Base-by-base conservation (phyloP, 73 alveolate species). In the Stentor roeselii region DNA sequence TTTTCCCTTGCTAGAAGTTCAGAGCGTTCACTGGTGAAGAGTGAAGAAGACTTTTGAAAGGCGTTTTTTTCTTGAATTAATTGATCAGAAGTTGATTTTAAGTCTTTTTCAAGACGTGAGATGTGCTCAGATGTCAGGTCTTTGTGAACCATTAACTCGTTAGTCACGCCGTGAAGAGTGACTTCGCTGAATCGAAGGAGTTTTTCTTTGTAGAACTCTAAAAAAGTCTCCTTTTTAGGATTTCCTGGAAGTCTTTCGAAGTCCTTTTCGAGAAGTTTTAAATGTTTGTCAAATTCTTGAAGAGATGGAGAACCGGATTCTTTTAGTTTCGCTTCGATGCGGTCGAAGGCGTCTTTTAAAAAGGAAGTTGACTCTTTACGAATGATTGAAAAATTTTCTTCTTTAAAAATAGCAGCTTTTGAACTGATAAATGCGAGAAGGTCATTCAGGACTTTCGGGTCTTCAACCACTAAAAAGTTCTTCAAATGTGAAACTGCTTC, bases 1-100 rank as follows among this genome's bases (percentile, higher is more conserved):
- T 95, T 84, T 83, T 90, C 95, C 36, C 90, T 90, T 30, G 96
- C 94, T 61, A 86, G 85, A 39, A 85, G 84, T 60, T 95, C 97
- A 59, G 95, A 93, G 75, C 92, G 93, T 82, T 96, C 95, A 59
- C 58, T 84, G 87, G 93, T 91, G 35, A 92, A 82, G 37, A 85
- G 30, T 42, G 92, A 75, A 42, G 84, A 42, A 60, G 85, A 89
- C 32, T 84, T 41, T 61, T 83, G 90, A 75, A 59, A 90, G 40
- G 84, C 61, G 35, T 89, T 91, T 60, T 76, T 59, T 78, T 92
- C 96, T 30, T 83, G n/a, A 3, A 77, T 61, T 34, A 86, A 78
- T 39, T 89, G 92, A 39, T 89, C 82, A 82, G 90, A 88, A 36
- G 77, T 75, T 80, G 87, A 91, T 83, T 86, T 86, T 60, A 94